phyloP scores from a whole-genome alignment of 2,329 filamentous ascomycete genomes.

The Neopestalotiopsis sp. region DNA sequence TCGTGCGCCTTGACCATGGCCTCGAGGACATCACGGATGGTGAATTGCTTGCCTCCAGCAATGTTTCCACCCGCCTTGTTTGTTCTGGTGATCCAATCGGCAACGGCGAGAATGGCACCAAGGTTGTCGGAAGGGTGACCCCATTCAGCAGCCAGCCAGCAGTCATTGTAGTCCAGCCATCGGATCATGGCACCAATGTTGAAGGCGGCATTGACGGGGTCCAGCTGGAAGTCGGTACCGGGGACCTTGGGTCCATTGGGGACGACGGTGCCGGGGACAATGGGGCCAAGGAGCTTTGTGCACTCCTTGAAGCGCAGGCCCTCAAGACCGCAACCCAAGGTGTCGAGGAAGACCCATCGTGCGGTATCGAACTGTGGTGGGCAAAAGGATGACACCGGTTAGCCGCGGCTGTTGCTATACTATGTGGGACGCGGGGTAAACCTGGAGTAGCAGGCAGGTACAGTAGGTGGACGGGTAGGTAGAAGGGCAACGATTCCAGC shows the following conservation, averaged over 20 bases:
- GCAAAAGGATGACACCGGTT: slow-evolving; percentile 29
- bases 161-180: slow-evolving; percentile 99
- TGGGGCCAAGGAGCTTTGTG: slow-evolving; percentile 89
- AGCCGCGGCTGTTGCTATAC: slow-evolving; percentile 28
- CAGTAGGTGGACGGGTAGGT: slow-evolving; percentile 12
- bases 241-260: slow-evolving; percentile 92
- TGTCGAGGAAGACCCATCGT: slow-evolving; percentile 95
- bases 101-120: slow-evolving; percentile 93
- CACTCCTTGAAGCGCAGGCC: slow-evolving; percentile 95
- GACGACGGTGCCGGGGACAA: slow-evolving; percentile 88
- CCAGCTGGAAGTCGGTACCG: slow-evolving; percentile 91
- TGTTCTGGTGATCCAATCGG: slow-evolving; percentile 96
- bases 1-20: slow-evolving; percentile 99
- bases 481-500: neutral
- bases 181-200: slow-evolving; percentile 99
- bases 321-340: slow-evolving; percentile 94
- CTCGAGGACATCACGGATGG: slow-evolving; percentile 88
- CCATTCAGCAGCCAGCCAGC: slow-evolving; percentile 99
- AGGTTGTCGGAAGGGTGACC: slow-evolving; percentile 98
- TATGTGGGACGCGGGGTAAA: slow-evolving; percentile 26
- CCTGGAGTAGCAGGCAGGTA: slow-evolving; percentile 13
- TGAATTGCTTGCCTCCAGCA: slow-evolving; percentile 87
- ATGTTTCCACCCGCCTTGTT: slow-evolving; percentile 78
- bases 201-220: slow-evolving; percentile 95
- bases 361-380: slow-evolving; percentile 83